Evolutionary conservation across 2,329 filamentous ascomycete genomes (phyloP).

Genomic region (Botrytis byssoidea): DNA sequence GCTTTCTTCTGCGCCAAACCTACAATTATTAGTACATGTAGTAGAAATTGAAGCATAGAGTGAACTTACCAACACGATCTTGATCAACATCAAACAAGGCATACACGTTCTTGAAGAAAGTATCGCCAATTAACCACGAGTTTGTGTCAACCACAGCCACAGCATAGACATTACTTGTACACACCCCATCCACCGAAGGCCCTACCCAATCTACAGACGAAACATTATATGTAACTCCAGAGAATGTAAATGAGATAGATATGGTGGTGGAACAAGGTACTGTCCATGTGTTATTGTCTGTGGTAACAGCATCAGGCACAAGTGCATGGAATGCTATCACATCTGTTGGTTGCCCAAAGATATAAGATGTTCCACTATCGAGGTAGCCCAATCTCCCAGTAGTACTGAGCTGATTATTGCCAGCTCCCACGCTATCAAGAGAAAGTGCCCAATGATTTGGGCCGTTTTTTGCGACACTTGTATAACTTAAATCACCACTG

Average conservation of each 20-base stretch:
- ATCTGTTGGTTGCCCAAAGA: constrained; percentile 67
- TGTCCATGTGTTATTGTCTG: constrained; percentile 61
- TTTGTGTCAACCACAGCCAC: constrained; percentile 57
- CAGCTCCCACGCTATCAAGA: constrained; percentile 63
- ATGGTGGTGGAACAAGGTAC: constrained; percentile 70
- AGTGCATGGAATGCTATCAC: constrained; percentile 65
- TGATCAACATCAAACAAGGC: constrained; percentile 77
- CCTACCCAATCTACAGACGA: constrained; percentile 70
- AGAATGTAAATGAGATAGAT: constrained; percentile 65
- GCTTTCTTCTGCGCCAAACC: constrained; percentile 19
- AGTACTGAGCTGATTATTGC: constrained; percentile 54
- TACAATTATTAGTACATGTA: constrained; percentile 2
- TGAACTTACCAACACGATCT: constrained; percentile 56
- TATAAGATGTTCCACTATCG: constrained; percentile 80
- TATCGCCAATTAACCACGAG: constrained; percentile 80
- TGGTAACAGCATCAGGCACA: constrained; percentile 56
- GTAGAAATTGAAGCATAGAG: neutral
- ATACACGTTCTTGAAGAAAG: constrained; percentile 89
- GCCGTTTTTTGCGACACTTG: constrained; percentile 45
- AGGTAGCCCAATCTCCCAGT: constrained; percentile 63
- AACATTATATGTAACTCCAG: constrained; percentile 64
- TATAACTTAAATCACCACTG: constrained; percentile 67
- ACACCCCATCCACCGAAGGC: constrained; percentile 44
- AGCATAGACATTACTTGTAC: constrained; percentile 73
- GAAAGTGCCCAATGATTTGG: constrained; percentile 70